Evolutionary conservation across 1,284 basidiomycete species (phyloP), one percentile per base, ranked within the genome.

Genomic region (Puccinia horiana): DNA sequence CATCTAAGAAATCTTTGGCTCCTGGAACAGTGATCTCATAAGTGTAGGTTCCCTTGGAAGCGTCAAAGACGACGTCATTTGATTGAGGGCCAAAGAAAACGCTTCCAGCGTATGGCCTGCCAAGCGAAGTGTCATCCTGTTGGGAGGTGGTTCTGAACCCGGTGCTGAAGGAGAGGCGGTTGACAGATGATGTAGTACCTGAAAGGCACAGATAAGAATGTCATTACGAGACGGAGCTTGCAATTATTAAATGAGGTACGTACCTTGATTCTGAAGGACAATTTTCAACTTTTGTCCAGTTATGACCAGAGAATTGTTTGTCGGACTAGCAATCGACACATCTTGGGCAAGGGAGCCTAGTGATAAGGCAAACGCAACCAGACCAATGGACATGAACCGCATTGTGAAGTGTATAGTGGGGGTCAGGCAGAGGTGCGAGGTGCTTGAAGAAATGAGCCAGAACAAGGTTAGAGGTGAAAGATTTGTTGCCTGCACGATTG

Each of bases 121-220:
- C 67, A 11, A 69, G 67, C 40, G 67, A 69, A 3, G 8, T 69
- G 23, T 9, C 11, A 42, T 69, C 67, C 9, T 44, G 8, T 11
- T n/a, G 4, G 23, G 32, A 40, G 35, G 32, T 69, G 20, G 61
- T 32, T 26, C n/a, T 69, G 40, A 69, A 69, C 6, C 67, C 67
- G 32, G 40, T 40, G 23, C 35, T 40, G 40, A 69, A 69, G 3
- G 67, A 4, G 32, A 69, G 5, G 40, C 18, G 40, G 12, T 69
- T 69, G 40, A 69, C 67, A 23, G 67, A 69, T 14, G 67, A 69
- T 20, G 67, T 69, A 35, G 67, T 69, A 26, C 67, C 67, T 69
- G 67, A 12, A 44, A 44, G 11, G 20, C 35, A 67, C 11, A 67
- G n/a, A 29, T 29, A 37, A 32, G 12, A 9, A 9, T 32, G 35